phyloP scores from a whole-genome alignment of 495 filamentous ascomycete genomes.

The Staphylotrichum longicolle region DNA sequence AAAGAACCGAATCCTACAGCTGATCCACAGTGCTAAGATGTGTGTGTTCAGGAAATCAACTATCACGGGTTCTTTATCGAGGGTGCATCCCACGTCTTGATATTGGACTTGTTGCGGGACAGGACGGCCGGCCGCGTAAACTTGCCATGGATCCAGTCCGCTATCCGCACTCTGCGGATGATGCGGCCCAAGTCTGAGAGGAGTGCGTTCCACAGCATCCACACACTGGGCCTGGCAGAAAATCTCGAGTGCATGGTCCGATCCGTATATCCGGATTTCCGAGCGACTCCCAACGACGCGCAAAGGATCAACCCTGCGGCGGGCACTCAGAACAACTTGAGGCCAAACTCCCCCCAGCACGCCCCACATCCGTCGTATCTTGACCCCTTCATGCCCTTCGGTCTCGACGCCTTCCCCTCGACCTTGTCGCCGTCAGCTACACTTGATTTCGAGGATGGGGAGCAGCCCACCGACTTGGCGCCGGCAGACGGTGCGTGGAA shows the following conservation, averaged over 20 bases:
- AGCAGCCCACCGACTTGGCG: conserved; percentile 2
- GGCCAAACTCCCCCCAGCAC: not conserved
- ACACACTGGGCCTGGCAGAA: not conserved
- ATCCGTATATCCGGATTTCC: conserved; percentile 13
- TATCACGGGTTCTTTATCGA: conserved; percentile 10
- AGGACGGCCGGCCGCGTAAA: conserved; percentile 6
- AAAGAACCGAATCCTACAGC: not conserved
- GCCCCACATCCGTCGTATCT: not conserved
- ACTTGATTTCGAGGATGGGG: not conserved
- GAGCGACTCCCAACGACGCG: not conserved
- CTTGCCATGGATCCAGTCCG: conserved; percentile 4
- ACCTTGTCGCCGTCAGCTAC: conserved; percentile 1
- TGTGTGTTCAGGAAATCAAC: conserved; percentile 4
- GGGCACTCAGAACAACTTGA: not conserved
- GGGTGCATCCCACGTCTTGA: conserved; percentile 6
- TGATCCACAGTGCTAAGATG: conserved; percentile 1
- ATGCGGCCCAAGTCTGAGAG: conserved; percentile 1
- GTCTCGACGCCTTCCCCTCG: not conserved
- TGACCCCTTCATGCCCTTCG: conserved; percentile 1
- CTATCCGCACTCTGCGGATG: conserved; percentile 7
- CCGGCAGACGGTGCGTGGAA: conserved; percentile 1
- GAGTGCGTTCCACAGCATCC: not conserved
- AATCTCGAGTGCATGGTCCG: conserved; percentile 7
- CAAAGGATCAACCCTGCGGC: not conserved
- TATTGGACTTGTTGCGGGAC: conserved; percentile 4